Conservation (phyloP, 2,329 filamentous ascomycete genomes). For the Canariomyces notabilis region DNA sequence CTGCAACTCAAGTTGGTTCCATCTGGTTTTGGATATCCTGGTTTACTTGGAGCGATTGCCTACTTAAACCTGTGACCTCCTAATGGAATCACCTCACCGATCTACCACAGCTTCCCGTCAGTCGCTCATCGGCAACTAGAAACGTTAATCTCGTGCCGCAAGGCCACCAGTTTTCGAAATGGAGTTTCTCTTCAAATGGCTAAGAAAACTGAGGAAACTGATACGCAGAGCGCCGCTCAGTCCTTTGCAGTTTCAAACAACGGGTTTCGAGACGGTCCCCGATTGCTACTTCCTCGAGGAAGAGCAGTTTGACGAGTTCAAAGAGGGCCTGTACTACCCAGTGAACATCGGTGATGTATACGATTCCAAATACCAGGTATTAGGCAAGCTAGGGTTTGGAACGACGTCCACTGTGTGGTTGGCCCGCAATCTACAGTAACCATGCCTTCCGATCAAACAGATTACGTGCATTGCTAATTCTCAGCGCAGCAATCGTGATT, state of each 20-base stretch:
- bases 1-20: too few relatives aligned
- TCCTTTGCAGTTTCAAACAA: neutral
- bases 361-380: conserved; percentile 3
- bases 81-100: neutral
- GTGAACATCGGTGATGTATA: conserved; percentile 4
- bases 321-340: neutral
- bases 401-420: conserved; percentile 5
- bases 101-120: neutral
- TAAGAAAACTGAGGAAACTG: neutral
- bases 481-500: neutral
- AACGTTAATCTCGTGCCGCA: neutral
- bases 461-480: neutral
- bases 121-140: neutral
- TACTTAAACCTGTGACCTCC: too few relatives aligned
- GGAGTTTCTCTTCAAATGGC: neutral
- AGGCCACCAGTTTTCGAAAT: neutral
- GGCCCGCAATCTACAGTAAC: conserved; percentile 1
- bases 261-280: neutral
- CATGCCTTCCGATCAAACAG: too few relatives aligned
- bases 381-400: conserved; percentile 7
- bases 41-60: too few relatives aligned
- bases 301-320: conserved; percentile 2
- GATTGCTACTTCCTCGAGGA: neutral
- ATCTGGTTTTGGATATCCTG: too few relatives aligned
- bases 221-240: neutral